Percentiles rank a stretch among this genome's conserved stretches.
phyloP scores from a whole-genome alignment of 805 yeast species.

The Candida golubevii region DNA sequence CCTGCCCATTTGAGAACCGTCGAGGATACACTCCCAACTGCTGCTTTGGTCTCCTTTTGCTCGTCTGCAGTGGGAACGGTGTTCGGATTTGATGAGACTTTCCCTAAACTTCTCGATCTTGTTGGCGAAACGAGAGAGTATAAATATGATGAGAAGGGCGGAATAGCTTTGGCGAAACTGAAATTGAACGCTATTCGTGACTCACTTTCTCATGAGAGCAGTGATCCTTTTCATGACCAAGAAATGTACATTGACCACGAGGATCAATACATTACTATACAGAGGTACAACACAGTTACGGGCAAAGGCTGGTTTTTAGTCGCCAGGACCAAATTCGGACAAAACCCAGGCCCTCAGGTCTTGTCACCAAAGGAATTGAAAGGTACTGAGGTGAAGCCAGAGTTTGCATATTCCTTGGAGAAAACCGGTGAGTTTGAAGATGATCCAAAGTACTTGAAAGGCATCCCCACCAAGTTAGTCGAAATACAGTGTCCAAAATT shows the following conservation, averaged over 20 bases:
- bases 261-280: conserved; percentile 87
- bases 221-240: conserved; percentile 53
- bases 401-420: conserved; percentile 54
- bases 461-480: conserved; percentile 62
- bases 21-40: conserved; percentile 92
- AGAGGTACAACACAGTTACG: conserved; percentile 73
- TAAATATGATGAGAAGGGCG: conserved; percentile 42
- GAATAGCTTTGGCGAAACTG: conserved; percentile 73
- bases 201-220: conserved; percentile 50
- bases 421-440: conserved; percentile 47
- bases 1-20: conserved; percentile 87
- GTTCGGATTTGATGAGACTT: conserved; percentile 90
- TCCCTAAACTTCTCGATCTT: conserved; percentile 74
- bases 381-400: conserved; percentile 56
- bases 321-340: conserved; percentile 74
- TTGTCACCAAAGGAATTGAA: conserved; percentile 54
- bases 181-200: conserved; percentile 55
- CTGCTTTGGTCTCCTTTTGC: conserved; percentile 90
- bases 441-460: conserved; percentile 42
- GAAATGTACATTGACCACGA: conserved; percentile 95
- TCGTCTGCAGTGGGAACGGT: conserved; percentile 93
- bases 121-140: conserved; percentile 73
- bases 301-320: conserved; percentile 88
- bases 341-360: conserved; percentile 43
- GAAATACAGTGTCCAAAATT: conserved; percentile 50